Evolutionary conservation across 345 rosid genomes (phyloP).

Genomic region (Crucihimalaya himalaica): DNA sequence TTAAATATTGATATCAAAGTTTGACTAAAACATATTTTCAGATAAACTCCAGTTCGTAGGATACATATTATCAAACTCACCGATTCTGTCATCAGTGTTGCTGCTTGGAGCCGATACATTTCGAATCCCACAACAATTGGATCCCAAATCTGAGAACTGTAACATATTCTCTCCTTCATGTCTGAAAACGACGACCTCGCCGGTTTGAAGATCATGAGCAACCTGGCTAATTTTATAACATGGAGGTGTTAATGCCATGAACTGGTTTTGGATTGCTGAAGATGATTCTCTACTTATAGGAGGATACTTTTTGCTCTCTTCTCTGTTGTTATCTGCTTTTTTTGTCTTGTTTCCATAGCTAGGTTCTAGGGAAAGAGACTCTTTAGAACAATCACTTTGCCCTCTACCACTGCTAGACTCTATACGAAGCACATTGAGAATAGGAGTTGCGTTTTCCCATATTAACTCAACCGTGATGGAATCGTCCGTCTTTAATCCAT

Average conservation of each 20-base stretch:
- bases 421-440: neutral
- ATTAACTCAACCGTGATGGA: conserved; percentile 3
- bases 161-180: conserved; percentile 6
- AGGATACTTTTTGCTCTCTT: conserved; percentile 4
- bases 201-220: conserved; percentile 9
- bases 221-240: neutral
- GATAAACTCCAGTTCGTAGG: neutral
- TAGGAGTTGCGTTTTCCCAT: neutral
- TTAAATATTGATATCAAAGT: neutral
- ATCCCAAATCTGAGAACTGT: conserved; percentile 19
- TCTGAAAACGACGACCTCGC: conserved; percentile 13
- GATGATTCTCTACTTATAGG: neutral
- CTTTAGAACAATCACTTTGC: neutral
- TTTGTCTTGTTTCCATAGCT: neutral
- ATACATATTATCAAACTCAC: conserved; percentile 14
- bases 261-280: conserved; percentile 10
- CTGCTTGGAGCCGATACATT: conserved; percentile 12
- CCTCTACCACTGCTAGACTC: neutral
- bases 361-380: neutral
- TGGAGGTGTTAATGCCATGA: neutral
- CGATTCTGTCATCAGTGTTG: conserved; percentile 7
- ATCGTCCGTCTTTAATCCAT: neutral
- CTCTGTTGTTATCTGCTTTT: neutral
- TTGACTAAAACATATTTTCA: neutral
- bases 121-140: conserved; percentile 3